Base-by-base conservation (phyloP, 2,329 filamentous ascomycete genomes). In the Cordyceps javanica region DNA sequence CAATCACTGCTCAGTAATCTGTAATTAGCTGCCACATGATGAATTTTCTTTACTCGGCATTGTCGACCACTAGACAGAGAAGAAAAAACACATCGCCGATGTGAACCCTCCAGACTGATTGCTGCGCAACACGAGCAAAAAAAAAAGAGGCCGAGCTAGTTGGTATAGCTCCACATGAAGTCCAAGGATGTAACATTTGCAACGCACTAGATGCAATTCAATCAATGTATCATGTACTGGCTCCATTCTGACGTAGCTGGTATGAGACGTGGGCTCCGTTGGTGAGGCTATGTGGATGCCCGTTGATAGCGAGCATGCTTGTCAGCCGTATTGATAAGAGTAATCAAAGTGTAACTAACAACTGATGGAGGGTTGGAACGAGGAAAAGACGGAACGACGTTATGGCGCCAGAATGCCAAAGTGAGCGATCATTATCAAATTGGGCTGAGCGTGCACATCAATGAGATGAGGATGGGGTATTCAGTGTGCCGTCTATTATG, bases 201-300 rank as follows among this genome's bases (percentile, higher is more conserved):
- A 45, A 25, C 39, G 41, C 36, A 32, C 50, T 53, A 55, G 23
- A 50, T 48, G 38, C n/a, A 26, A 36, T 32, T 50, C 30, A 44
- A 44, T 14, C 25, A 50, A 57, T 34, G 36, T 36, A 50, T 50
- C 26, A 26, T 57, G 9, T 19, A 51, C 28, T 6, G 45, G 36
- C 38, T 38, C 55, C 55, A 57, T 34, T 51, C 55, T 57, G 55
- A 51, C 55, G 55, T 51, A 44, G 45, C 28, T 51, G 46, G 46
- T 44, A 42, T 21, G n/a, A 51, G 42, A 42, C 42, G 46, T 36
- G 46, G n/a, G 46, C 55, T 44, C 55, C 46, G 55, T 57, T 48
- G 38, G 46, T 51, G 36, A 51, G 38, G 46, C 55, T 32, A 57
- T 51, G 55, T 57, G 55, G 55, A 57, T 57, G 55, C 55, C n/a